Evolutionary conservation across 2,329 filamentous ascomycete genomes (phyloP), one percentile per base, ranked within the genome.

Genomic region (Herpotrichia juniperi): DNA sequence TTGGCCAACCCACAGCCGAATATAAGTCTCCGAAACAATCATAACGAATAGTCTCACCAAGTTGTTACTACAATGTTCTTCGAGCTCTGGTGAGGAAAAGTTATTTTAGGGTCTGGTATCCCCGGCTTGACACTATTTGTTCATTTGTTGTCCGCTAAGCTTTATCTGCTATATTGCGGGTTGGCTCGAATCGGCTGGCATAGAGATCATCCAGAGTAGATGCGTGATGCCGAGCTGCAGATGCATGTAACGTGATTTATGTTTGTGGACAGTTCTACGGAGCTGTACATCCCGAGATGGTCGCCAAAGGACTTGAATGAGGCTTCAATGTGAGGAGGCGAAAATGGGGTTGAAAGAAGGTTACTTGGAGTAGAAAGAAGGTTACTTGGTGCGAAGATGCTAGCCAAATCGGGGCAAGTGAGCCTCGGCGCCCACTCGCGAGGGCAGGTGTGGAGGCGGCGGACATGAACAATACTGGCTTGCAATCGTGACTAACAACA

Each of bases 261-360:
- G 21, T 16, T 28, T 28, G 16, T 26, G 5, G 31, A 4, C n/a
- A 22, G 21, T 21, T 28, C 44, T n/a, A 5, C 35, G 2, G 35
- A 16, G 14, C 14, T 30, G 42, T 37, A 7, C 31, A 17, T 30
- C 43, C n/a, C 26, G 30, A 28, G 21, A 6, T 32, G 37, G 11
- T 28, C 34, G 22, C 21, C 28, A 37, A 19, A n/a, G 16, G 37
- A 11, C 7, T 4, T 40, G 37, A n/a, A 37, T 24, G 37, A 24
- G 5, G 21, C 37, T 10, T 40, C 6, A n/a, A 46, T 16, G 30
- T 37, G 19, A 25, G 21, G n/a, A 43, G 1, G n/a, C 7, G 22
- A 43, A 46, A 17, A 31, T 16, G 53, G 53, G 11, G 59, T 62
- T 54, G 51, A 53, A 58, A 62, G 53, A 63, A 62, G 54, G 50